Percentiles rank a stretch among this genome's conserved stretches.
Conservation (phyloP, 148 eudicot genomes). For the Cornus kousa region DNA sequence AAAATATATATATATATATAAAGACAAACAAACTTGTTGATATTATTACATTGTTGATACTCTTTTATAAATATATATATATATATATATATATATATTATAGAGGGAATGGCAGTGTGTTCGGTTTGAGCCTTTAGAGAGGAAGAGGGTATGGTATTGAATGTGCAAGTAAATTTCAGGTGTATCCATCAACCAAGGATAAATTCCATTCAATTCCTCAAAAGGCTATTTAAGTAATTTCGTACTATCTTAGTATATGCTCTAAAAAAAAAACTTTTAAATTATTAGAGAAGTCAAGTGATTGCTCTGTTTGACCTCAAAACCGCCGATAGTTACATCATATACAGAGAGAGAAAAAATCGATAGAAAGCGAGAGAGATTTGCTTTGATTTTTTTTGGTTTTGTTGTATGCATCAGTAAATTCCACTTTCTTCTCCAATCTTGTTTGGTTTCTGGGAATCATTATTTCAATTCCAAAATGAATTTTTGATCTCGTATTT, state of each 20-base stretch:
- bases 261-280: background rate
- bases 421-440: background rate
- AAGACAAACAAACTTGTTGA: no score
- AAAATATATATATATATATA: no score
- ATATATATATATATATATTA: background rate
- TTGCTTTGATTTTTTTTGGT: background rate
- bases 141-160: conserved; percentile 10
- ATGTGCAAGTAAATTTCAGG: conserved; percentile 15
- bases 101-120: background rate
- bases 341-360: conserved; percentile 12
- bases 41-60: no score
- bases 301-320: conserved; percentile 88
- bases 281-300: conserved; percentile 36
- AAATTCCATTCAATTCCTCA: background rate
- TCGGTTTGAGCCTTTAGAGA: conserved; percentile 11
- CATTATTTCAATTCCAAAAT: background rate
- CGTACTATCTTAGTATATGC: background rate
- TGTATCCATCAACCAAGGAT: background rate
- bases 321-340: conserved; percentile 25
- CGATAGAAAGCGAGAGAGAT: conserved; percentile 2
- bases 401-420: background rate
- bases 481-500: background rate
- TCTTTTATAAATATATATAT: no score
- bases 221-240: conserved; percentile 14
- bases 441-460: conserved; percentile 5